Percentiles rank a stretch among this genome's conserved stretches.
Evolutionary conservation across 192 early-diverging fungal species (phyloP).

Genomic region (Lobosporangium transversale): DNA sequence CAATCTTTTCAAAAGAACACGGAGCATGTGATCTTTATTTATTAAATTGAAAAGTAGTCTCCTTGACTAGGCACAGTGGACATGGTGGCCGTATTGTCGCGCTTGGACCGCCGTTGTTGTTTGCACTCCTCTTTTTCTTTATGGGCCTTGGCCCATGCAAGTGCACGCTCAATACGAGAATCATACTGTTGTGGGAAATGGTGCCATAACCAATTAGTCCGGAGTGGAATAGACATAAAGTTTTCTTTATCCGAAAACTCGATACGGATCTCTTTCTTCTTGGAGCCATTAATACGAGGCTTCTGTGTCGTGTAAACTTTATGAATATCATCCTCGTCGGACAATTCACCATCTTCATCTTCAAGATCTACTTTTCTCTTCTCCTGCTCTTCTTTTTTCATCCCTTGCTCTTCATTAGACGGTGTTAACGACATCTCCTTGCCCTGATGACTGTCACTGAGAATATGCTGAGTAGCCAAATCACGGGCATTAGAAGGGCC

Average conservation of each 20-base stretch:
- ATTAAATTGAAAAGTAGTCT: too few species aligned
- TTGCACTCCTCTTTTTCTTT: conserved; percentile 27
- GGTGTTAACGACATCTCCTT: too few species aligned
- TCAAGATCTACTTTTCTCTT: too few species aligned
- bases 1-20: too few species aligned
- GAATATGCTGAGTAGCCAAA: conserved; percentile 15
- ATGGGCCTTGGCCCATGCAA: conserved; percentile 39
- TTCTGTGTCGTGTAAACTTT: conserved; percentile 29
- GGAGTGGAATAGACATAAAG: conserved; percentile 48
- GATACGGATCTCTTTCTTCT: conserved; percentile 52
- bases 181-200: conserved; percentile 59
- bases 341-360: conserved; percentile 2
- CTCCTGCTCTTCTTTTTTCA: not conserved
- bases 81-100: too few species aligned
- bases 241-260: conserved; percentile 47
- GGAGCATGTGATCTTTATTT: too few species aligned
- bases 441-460: conserved; percentile 9
- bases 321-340: conserved; percentile 7
- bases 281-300: conserved; percentile 34
- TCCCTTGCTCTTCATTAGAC: not conserved
- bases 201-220: conserved; percentile 56
- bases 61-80: too few species aligned
- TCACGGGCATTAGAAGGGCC: conserved; percentile 22
- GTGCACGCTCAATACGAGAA: conserved; percentile 35
- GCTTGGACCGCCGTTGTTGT: not conserved